phyloP scores from a whole-genome alignment of 2,329 filamentous ascomycete genomes.

The Fusarium sp. region DNA sequence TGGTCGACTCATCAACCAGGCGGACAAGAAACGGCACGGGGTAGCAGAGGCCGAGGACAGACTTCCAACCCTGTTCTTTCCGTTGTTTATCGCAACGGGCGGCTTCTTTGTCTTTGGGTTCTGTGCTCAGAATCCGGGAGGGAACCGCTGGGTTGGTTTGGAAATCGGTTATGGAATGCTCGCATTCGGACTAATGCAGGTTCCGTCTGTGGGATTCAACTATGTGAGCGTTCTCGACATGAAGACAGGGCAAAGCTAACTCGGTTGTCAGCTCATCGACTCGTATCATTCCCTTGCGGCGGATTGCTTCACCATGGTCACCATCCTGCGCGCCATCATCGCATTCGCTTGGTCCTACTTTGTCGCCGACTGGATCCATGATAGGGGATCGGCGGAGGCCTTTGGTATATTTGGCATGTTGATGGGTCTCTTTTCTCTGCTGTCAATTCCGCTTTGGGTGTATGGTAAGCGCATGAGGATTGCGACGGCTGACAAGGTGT shows the following conservation, averaged over 20 bases:
- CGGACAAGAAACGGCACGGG: constrained; percentile 45
- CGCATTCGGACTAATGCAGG: constrained; percentile 56
- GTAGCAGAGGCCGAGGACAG: constrained; percentile 53
- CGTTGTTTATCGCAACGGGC: constrained; percentile 49
- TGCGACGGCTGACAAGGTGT: constrained; percentile 45
- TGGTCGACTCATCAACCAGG: constrained; percentile 15
- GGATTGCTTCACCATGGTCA: constrained; percentile 70
- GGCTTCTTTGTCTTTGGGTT: constrained; percentile 57
- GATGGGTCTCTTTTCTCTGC: constrained; percentile 55
- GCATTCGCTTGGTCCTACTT: constrained; percentile 71
- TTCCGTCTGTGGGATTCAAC: constrained; percentile 58
- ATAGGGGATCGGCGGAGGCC: constrained; percentile 60
- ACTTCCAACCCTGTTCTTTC: constrained; percentile 51
- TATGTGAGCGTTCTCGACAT: constrained; percentile 51
- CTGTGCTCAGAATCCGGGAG: constrained; percentile 52
- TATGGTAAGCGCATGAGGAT: constrained; percentile 57
- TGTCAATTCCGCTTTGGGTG: constrained; percentile 54
- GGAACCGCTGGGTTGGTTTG: constrained; percentile 54
- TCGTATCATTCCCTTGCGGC: constrained; percentile 62
- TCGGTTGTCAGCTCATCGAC: constrained; percentile 61
- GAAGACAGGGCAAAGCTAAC: neutral
- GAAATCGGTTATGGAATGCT: constrained; percentile 56
- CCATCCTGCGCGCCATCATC: constrained; percentile 64
- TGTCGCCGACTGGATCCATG: constrained; percentile 62
- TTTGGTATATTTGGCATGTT: constrained; percentile 60